Evolutionary conservation across 1,284 basidiomycete genomes (phyloP), one percentile per base, ranked within the genome.

Genomic region (Malassezia cuniculi): DNA sequence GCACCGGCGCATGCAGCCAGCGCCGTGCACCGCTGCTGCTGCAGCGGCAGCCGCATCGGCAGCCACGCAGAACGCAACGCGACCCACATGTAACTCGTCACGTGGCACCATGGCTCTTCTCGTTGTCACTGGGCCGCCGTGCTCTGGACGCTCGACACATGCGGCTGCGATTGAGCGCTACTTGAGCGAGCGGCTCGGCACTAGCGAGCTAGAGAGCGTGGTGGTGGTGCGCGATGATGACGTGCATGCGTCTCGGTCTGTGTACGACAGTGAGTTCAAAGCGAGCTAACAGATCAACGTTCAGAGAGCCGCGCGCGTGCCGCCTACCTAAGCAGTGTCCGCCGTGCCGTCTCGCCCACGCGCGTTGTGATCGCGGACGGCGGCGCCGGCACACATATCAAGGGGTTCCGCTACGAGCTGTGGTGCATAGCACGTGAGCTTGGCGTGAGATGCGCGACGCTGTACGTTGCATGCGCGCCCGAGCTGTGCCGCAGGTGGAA

Each of bases 391-490:
- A 90, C 94, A 62, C 94, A 97, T 69, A 95, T 95, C 74, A 95
- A 97, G 67, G 74, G 70, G 1, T 94, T 87, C 62, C 77, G 90
- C 26, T 97, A 97, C 68, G 90, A 97, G 70, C 80, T 95, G 70
- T 94, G 94, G 69, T 95, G 89, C 61, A 84, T 85, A 0, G 87
- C 87, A 3, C 73, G 87, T 31, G 90, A 95, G 66, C 76, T 80
- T 44, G 82, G 81, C 53, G 72, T 86, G 22, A 73, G 87, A 18
- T 79, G 84, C 6, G 84, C 82, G 62, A 94, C 89, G 35, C 55
- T 73, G 6, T 70, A 73, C 30, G 77, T 89, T 11, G 78, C 82
- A 3, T 78, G 86, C 0, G 78, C 79, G 2, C 76, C 78, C 2
- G 39, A 36, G 9, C 44, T 58, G 0, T 46, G 43, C 36, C 39